Evolutionary conservation across 768 basidiomycete genomes (phyloP), one percentile per base, ranked within the genome.

Genomic region (Lactarius hatsudake): DNA sequence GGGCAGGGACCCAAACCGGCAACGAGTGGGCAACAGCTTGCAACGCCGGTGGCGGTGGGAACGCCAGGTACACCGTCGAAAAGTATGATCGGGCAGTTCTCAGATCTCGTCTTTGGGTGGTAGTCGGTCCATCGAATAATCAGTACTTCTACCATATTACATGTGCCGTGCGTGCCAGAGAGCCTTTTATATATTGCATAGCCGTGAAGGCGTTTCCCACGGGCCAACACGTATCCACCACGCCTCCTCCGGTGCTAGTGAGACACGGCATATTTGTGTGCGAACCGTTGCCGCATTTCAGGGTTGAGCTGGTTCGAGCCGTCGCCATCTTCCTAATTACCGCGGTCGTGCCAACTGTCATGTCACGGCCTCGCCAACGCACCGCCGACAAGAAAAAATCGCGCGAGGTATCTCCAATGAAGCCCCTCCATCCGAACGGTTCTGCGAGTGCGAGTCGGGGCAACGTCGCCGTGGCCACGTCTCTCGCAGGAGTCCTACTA

Each of bases 21-120:
- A n/a, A 43, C 71, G 42, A 55, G 45, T 26, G 61, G 62, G 15
- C 40, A 45, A 28, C 74, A 68, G 43, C 65, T 75, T 68, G 66
- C 34, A 62, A 71, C 59, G 66, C 71, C 28, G 69, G 67, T 42
- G 60, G 70, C 64, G 66, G 71, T 56, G 2, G 66, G 60, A 10
- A 62, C 60, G 26, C 68, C 71, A 71, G 74, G 78, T 53, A 76
- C 76, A 5, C 80, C 83, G 10, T 82, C 73, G 68, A 91, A 86
- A 74, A 82, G 87, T 8, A 73, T 91, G 70, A 68, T 92, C 15
- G 89, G 89, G 17, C 89, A 90, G 76, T 85, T 93, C 61, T 87
- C 88, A 15, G 91, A 93, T 79, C 74, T 91, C 69, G 87, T 93
- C 58, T 93, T 74, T 68, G 67, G 63, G 20, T 68, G 67, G 63